Percentiles rank a stretch among this genome's conserved stretches.
These are phyloP conservation scores for Starmera dryadoides DNA, from an alignment of 805 yeast genomes.

Conservation along the genomic window DNA sequence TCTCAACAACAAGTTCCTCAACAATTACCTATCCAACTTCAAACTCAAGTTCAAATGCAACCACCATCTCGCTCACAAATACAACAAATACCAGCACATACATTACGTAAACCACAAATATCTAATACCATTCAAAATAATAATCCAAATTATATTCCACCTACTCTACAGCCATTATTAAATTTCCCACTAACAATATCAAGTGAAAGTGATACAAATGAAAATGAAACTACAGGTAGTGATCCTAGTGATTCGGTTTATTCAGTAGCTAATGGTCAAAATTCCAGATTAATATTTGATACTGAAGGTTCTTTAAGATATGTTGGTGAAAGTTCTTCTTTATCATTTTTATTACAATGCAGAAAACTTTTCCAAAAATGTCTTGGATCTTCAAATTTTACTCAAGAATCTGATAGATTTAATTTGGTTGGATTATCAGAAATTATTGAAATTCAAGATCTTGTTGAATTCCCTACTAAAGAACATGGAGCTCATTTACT, in stretches of 20 bases:
- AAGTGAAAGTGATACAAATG: conserved; percentile 8
- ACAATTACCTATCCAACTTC: neutral
- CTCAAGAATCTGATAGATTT: conserved; percentile 30
- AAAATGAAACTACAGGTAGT: conserved; percentile 5
- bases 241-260: conserved; percentile 1
- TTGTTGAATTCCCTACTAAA: conserved; percentile 24
- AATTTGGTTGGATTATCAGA: conserved; percentile 30
- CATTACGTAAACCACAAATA: neutral
- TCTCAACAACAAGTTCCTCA: neutral
- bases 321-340: conserved; percentile 35
- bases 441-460: too few relatives aligned
- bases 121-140: too few relatives aligned
- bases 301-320: conserved; percentile 29
- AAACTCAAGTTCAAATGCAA: neutral
- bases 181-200: conserved; percentile 10
- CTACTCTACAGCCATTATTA: conserved; percentile 13
- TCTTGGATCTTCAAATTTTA: conserved; percentile 27
- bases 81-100: neutral
- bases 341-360: conserved; percentile 33
- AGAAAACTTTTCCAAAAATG: conserved; percentile 27
- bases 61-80: too few relatives aligned
- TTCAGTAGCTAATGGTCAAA: conserved; percentile 14
- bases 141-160: conserved; percentile 4
- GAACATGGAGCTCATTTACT: conserved; percentile 24
- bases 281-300: conserved; percentile 26